Base-by-base conservation (phyloP, 2,329 filamentous ascomycete species). In the Penicillium sp. region DNA sequence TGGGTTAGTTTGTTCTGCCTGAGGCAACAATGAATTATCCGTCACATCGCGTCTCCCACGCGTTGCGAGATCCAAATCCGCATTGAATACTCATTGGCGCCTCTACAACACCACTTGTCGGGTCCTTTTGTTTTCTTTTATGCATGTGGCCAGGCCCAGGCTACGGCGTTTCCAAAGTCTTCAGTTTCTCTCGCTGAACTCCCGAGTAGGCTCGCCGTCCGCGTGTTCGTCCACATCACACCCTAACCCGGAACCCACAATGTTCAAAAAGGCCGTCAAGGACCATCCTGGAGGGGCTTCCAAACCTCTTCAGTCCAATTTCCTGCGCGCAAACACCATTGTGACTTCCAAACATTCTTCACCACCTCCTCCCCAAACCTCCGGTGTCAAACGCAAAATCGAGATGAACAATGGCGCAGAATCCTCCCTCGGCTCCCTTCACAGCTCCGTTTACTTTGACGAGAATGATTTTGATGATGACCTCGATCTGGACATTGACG, bases 391-490 rank as follows among this genome's bases (percentile, higher is more conserved):
- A 50, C 65, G 68, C 35, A 72, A 71, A 51, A 57, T 69, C 16
- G 69, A 71, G 27, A 60, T 64, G 55, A 48, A 58, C 36, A 56
- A 54, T 43, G 45, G 56, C 9, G 57, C 58, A 14, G 57, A 59
- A 35, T 68, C 66, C 5, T 56, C 60, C 5, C 52, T 77, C 44
- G 67, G 66, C 1, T 69, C 68, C 11, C 64, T 77, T 14, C 74
- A 75, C 54, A 69, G 64, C 40, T 67, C 66, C 3, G 78, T 86
- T 8, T 80, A 78, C 50, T 86, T 89, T 52, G 80, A 82, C 49
- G 86, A 89, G 52, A 84, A 91, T 57, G 90, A 95, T 62, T 93
- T 95, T 56, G 88, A 89, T 59, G 87, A 91, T 62, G 89, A 95
- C 57, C 78, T 84, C 16, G 80, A 89, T 45, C 74, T 95, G 20